Evolutionary conservation across 495 filamentous ascomycete species (phyloP).

Genomic region (Tuber magnatum): DNA sequence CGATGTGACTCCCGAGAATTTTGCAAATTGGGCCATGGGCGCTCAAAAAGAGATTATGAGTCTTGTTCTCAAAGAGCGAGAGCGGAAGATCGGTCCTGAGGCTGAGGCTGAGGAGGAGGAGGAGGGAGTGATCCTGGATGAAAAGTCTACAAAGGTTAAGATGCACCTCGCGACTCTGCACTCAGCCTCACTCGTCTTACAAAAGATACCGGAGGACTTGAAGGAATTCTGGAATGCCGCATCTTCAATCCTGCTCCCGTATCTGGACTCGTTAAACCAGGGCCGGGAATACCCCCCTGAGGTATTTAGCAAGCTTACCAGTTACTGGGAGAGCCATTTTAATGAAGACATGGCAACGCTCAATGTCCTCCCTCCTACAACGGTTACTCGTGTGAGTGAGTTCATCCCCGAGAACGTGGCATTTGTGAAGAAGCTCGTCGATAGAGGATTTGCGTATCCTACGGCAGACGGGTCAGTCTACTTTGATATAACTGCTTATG

Average conservation of each 20-base stretch:
- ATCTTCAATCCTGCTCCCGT: constrained; percentile 70
- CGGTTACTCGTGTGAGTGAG: constrained; percentile 79
- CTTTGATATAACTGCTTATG: constrained; percentile 85
- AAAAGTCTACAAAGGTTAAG: constrained; percentile 75
- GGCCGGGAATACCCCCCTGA: constrained; percentile 67
- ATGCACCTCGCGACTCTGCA: constrained; percentile 82
- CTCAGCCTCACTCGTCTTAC: constrained; percentile 54
- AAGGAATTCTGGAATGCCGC: constrained; percentile 54
- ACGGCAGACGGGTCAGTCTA: constrained; percentile 83
- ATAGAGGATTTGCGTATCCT: constrained; percentile 78
- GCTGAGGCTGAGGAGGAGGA: constrained; percentile 20
- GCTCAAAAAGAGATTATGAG: constrained; percentile 18
- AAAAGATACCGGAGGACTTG: constrained; percentile 46
- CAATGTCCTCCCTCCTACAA: constrained; percentile 77
- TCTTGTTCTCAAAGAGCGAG: constrained; percentile 32
- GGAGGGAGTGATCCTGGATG: constrained; percentile 46
- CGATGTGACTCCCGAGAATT: constrained; percentile 17
- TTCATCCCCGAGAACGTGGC: constrained; percentile 75
- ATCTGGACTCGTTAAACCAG: constrained; percentile 71
- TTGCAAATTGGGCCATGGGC: constrained; percentile 24
- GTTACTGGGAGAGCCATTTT: constrained; percentile 75
- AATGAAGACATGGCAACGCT: constrained; percentile 74
- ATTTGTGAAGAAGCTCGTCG: constrained; percentile 55
- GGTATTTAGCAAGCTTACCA: constrained; percentile 74
- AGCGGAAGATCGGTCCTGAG: constrained; percentile 8